phyloP scores from a whole-genome alignment of 495 filamentous ascomycete genomes.

The Penicillium bovifimosum region DNA sequence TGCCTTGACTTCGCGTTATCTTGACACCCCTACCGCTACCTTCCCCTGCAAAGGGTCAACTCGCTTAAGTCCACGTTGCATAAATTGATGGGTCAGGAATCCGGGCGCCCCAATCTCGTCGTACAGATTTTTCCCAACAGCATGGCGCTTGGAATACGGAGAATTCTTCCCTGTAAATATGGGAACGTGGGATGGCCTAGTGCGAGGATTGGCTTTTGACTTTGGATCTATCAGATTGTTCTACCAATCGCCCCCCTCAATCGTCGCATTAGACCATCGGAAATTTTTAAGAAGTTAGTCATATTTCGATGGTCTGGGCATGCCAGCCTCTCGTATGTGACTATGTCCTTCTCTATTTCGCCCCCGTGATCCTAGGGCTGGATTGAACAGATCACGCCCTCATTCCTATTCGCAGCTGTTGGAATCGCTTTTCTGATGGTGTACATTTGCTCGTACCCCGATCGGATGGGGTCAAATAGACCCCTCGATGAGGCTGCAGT shows the following conservation, averaged over 20 bases:
- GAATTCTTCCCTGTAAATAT: slow-evolving; percentile 5
- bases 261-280: not conserved
- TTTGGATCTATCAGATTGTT: slow-evolving; percentile 16
- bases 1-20: not conserved
- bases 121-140: slow-evolving; percentile 15
- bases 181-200: slow-evolving; percentile 3
- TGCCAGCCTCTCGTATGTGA: too few species aligned
- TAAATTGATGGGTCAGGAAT: slow-evolving; percentile 12
- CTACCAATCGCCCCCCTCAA: not conserved
- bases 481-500: not conserved
- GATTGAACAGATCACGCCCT: not conserved
- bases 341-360: not conserved
- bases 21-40: not conserved
- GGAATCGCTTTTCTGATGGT: not conserved
- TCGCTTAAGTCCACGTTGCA: slow-evolving; percentile 6
- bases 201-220: not conserved
- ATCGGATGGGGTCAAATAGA: slow-evolving; percentile 8
- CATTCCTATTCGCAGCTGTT: not conserved
- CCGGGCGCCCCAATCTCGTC: slow-evolving; percentile 8
- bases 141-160: slow-evolving; percentile 7
- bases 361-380: not conserved
- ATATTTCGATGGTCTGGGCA: not conserved
- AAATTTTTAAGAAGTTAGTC: not conserved
- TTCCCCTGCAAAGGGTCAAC: not conserved
- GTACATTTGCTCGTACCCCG: slow-evolving; percentile 6